phyloP scores from a whole-genome alignment of 2,329 filamentous ascomycete species.

The Leptographium lundbergii region DNA sequence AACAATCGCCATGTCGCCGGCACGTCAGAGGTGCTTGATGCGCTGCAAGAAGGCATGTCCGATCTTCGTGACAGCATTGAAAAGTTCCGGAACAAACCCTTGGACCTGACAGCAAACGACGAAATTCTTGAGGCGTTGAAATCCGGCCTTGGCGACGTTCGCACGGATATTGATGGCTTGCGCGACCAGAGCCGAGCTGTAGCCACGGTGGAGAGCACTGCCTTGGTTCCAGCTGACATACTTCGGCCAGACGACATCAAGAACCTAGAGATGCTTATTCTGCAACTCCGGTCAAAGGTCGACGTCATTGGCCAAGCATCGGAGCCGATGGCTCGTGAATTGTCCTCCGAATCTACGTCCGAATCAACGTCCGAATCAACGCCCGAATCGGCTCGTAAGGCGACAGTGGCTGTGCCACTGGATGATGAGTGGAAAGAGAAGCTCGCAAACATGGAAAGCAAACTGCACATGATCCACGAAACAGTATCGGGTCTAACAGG shows the following conservation, averaged over 20 bases:
- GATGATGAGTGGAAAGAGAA: constrained; percentile 16
- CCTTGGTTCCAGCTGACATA: constrained; percentile 36
- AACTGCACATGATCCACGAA: constrained; percentile 31
- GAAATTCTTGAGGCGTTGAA: constrained; percentile 84
- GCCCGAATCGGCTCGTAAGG: background rate
- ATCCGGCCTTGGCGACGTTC: constrained; percentile 63
- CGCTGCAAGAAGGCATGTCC: constrained; percentile 76
- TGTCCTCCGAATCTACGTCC: background rate
- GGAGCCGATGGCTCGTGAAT: background rate
- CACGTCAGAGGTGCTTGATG: constrained; percentile 79
- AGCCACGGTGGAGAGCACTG: constrained; percentile 37
- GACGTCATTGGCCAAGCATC: constrained; percentile 50
- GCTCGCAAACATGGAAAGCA: constrained; percentile 33
- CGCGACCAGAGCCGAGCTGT: constrained; percentile 47
- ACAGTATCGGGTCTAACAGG: constrained; percentile 22
- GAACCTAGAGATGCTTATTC: constrained; percentile 72
- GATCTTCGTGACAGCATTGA: constrained; percentile 69
- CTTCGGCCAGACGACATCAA: constrained; percentile 65
- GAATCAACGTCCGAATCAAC: background rate
- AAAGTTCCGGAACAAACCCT: constrained; percentile 61
- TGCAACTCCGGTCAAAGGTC: constrained; percentile 71
- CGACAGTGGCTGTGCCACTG: background rate
- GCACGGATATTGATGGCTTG: constrained; percentile 65
- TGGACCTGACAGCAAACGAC: constrained; percentile 72
- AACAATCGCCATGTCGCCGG: constrained; percentile 51